Percentiles rank a stretch among this genome's conserved stretches.
Conservation (phyloP, 2,329 filamentous ascomycete genomes). For the Aspergillus quadricinctus region DNA sequence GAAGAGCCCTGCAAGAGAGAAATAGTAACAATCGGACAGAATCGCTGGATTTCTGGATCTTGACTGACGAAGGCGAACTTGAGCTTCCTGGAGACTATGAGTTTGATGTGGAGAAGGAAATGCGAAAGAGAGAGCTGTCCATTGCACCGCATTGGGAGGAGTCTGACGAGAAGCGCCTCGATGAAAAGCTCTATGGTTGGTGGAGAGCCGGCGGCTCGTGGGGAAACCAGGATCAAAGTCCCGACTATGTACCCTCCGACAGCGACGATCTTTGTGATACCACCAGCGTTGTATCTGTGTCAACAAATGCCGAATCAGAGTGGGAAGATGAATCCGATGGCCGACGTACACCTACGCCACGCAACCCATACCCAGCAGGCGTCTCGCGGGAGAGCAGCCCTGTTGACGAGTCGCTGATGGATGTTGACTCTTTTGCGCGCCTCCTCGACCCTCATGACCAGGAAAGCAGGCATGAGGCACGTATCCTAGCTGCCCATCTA, state of each 20-base stretch:
- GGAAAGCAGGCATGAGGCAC: slow-evolving; percentile 76
- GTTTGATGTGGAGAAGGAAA: slow-evolving; percentile 77
- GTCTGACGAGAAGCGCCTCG: slow-evolving; percentile 62
- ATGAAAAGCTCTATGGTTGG: slow-evolving; percentile 73
- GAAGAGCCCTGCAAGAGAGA: slow-evolving; percentile 13
- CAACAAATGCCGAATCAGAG: slow-evolving; percentile 50
- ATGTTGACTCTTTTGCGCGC: slow-evolving; percentile 65
- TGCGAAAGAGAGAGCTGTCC: slow-evolving; percentile 58
- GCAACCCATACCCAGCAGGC: slow-evolving; percentile 53
- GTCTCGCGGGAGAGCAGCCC: slow-evolving; percentile 47
- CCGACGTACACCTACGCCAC: slow-evolving; percentile 69
- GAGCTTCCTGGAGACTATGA: slow-evolving; percentile 57
- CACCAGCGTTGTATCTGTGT: slow-evolving; percentile 73
- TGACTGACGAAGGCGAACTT: slow-evolving; percentile 51
- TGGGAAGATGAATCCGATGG: slow-evolving; percentile 46
- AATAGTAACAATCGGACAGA: slow-evolving; percentile 15
- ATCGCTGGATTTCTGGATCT: slow-evolving; percentile 50
- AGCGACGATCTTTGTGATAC: slow-evolving; percentile 52
- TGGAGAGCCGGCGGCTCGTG: slow-evolving; percentile 82
- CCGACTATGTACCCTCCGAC: slow-evolving; percentile 63
- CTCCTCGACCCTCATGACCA: slow-evolving; percentile 75
- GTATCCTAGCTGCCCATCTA: slow-evolving; percentile 75
- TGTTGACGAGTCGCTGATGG: slow-evolving; percentile 58
- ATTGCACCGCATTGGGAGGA: slow-evolving; percentile 39
- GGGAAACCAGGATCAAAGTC: slow-evolving; percentile 75